phyloP scores from a whole-genome alignment of 2,329 filamentous ascomycete species.

The Beauveria rudraprayagi region DNA sequence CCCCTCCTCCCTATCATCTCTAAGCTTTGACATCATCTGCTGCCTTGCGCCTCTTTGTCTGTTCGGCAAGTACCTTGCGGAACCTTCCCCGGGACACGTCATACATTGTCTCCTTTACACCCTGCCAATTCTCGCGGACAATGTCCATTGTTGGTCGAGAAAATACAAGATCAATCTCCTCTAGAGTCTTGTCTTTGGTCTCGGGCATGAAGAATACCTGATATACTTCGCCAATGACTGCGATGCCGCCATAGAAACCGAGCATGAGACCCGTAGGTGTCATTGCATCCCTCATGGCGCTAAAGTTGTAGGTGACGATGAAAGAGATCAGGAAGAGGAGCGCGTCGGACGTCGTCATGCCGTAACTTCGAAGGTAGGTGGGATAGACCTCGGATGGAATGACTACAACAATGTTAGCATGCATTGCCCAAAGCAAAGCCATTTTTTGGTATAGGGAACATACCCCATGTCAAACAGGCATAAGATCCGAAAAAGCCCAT shows the following conservation, averaged over 20 bases:
- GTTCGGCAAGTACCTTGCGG: slow-evolving; percentile 18
- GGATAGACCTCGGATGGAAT: slow-evolving; percentile 63
- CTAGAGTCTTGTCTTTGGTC: slow-evolving; percentile 60
- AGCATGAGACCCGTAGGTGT: slow-evolving; percentile 55
- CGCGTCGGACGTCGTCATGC: slow-evolving; percentile 63
- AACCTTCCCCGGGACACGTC: slow-evolving; percentile 19
- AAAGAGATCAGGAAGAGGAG: slow-evolving; percentile 64
- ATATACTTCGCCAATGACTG: slow-evolving; percentile 61
- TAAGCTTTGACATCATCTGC: not conserved
- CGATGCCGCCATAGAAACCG: slow-evolving; percentile 69
- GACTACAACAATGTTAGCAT: slow-evolving; percentile 25
- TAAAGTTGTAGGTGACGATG: slow-evolving; percentile 70
- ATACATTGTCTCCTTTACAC: slow-evolving; percentile 23
- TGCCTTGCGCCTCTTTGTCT: slow-evolving; percentile 12
- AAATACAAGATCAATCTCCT: slow-evolving; percentile 65
- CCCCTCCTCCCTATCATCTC: too few species aligned
- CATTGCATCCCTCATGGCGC: slow-evolving; percentile 61
- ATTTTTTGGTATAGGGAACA: not conserved
- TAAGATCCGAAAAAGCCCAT: slow-evolving; percentile 62
- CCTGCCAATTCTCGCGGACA: slow-evolving; percentile 47
- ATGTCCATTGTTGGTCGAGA: slow-evolving; percentile 54
- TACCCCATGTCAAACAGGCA: slow-evolving; percentile 52
- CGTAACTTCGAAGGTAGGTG: slow-evolving; percentile 63
- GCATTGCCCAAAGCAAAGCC: too few species aligned
- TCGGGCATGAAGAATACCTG: slow-evolving; percentile 70